Conservation (phyloP, 257 asterid species). For the Agastache rugosa region DNA sequence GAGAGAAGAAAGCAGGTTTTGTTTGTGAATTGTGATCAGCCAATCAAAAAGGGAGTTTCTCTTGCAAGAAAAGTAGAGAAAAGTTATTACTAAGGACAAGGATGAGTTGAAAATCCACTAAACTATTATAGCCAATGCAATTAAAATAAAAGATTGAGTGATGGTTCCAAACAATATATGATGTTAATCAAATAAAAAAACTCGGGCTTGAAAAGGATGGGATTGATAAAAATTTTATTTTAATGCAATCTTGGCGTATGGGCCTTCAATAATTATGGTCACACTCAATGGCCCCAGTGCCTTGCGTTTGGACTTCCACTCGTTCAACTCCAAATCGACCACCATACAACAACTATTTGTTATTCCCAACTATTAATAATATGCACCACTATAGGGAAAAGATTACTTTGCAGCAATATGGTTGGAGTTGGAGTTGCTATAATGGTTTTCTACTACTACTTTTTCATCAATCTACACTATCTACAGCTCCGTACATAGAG, state of each 20-base stretch:
- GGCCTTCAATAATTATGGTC: slow-evolving; percentile 30
- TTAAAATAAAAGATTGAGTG: slow-evolving; percentile 39
- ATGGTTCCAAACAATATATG: slow-evolving; percentile 39
- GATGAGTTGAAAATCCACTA: slow-evolving; percentile 7
- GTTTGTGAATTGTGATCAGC: background rate
- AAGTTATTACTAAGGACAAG: slow-evolving; percentile 10
- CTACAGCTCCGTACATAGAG: no score
- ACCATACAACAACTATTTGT: background rate
- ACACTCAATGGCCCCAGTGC: slow-evolving; percentile 37
- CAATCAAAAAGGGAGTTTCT: slow-evolving; percentile 17
- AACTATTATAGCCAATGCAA: slow-evolving; percentile 27
- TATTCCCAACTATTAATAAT: background rate
- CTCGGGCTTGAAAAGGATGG: slow-evolving; percentile 24
- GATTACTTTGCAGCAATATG: background rate
- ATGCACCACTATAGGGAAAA: background rate
- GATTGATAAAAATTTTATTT: slow-evolving; percentile 10
- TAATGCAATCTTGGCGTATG: slow-evolving; percentile 21
- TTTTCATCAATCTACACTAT: background rate
- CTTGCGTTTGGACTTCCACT: slow-evolving; percentile 25
- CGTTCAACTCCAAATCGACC: background rate
- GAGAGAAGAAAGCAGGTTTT: background rate
- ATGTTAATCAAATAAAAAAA: slow-evolving; percentile 28
- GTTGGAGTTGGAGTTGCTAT: slow-evolving; percentile 22
- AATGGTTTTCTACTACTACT: slow-evolving; percentile 11
- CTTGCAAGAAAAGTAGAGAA: slow-evolving; percentile 25